These are phyloP conservation scores for Fusarium sp. DNA, from an alignment of 2,329 filamentous ascomycete genomes.

Conservation along the genomic window DNA sequence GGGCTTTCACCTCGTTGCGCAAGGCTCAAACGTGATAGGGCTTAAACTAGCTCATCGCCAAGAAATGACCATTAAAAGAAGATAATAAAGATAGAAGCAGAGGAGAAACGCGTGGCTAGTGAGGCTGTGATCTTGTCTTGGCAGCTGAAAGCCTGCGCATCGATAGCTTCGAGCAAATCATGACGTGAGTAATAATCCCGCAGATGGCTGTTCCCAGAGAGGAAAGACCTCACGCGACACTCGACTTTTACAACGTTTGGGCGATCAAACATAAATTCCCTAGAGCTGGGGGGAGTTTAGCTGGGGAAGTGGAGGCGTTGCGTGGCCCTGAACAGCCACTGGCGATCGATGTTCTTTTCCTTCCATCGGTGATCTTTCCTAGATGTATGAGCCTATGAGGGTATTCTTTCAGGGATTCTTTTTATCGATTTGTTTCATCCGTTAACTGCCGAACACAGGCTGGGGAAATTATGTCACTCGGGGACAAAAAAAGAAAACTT, in stretches of 20 bases:
- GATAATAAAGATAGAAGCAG: not conserved
- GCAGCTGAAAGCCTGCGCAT: conserved; percentile 13
- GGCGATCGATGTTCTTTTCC: conserved; percentile 12
- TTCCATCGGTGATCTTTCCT: not conserved
- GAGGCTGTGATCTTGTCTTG: conserved; percentile 33
- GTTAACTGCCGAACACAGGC: conserved; percentile 14
- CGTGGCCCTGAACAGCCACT: conserved; percentile 31
- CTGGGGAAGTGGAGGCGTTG: conserved; percentile 28
- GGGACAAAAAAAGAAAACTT: not conserved
- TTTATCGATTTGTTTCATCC: not conserved
- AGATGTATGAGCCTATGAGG: not conserved
- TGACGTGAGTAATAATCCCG: not conserved
- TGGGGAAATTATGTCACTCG: conserved; percentile 3
- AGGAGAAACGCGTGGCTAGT: conserved; percentile 33
- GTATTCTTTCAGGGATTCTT: not conserved
- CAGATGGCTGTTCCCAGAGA: conserved; percentile 1
- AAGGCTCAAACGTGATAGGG: conserved; percentile 22
- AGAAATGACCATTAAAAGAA: conserved; percentile 1
- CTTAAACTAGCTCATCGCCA: conserved; percentile 12
- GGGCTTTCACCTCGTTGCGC: conserved; percentile 4
- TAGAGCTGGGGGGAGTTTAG: not conserved
- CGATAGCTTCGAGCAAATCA: conserved; percentile 17
- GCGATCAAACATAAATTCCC: conserved; percentile 28
- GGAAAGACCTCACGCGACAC: conserved; percentile 38
- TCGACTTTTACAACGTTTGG: not conserved